These are phyloP conservation scores for Candida montana DNA, from an alignment of 805 yeast species.

Conservation along the genomic window DNA sequence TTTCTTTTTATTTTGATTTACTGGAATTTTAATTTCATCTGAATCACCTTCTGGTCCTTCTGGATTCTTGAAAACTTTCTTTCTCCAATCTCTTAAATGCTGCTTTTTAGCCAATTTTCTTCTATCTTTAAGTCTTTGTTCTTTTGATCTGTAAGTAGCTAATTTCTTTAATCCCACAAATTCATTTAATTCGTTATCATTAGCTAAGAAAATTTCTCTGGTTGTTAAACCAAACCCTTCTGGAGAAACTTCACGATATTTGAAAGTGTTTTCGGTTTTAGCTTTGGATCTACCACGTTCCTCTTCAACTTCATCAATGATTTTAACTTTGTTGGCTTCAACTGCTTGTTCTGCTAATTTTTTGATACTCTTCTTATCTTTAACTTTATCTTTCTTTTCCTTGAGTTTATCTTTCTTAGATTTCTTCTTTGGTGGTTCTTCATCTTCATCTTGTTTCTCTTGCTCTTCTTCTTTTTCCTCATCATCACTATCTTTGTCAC, in stretches of 20 bases:
- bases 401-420: slow-evolving; percentile 51
- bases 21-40: slow-evolving; percentile 24
- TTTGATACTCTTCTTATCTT: slow-evolving; percentile 54
- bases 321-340: slow-evolving; percentile 60
- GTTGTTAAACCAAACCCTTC: slow-evolving; percentile 84
- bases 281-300: slow-evolving; percentile 52
- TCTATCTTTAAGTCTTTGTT: slow-evolving; percentile 67
- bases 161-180: slow-evolving; percentile 86
- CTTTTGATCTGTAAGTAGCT: slow-evolving; percentile 85
- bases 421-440: slow-evolving; percentile 32
- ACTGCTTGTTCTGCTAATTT: slow-evolving; percentile 73
- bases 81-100: slow-evolving; percentile 85
- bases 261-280: slow-evolving; percentile 46
- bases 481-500: slow-evolving; percentile 35
- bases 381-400: slow-evolving; percentile 53
- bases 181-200: slow-evolving; percentile 78
- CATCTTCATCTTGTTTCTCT: slow-evolving; percentile 30
- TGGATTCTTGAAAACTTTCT: slow-evolving; percentile 65
- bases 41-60: slow-evolving; percentile 35
- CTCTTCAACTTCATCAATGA: slow-evolving; percentile 64
- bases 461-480: slow-evolving; percentile 21
- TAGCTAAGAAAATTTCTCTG: slow-evolving; percentile 85
- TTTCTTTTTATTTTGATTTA: slow-evolving; percentile 7
- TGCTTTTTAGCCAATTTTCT: slow-evolving; percentile 79
- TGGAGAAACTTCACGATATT: slow-evolving; percentile 92